These are phyloP conservation scores for Calamus simplicifolius DNA, from an alignment of 176 grass and related monocot species.

Conservation along the genomic window DNA sequence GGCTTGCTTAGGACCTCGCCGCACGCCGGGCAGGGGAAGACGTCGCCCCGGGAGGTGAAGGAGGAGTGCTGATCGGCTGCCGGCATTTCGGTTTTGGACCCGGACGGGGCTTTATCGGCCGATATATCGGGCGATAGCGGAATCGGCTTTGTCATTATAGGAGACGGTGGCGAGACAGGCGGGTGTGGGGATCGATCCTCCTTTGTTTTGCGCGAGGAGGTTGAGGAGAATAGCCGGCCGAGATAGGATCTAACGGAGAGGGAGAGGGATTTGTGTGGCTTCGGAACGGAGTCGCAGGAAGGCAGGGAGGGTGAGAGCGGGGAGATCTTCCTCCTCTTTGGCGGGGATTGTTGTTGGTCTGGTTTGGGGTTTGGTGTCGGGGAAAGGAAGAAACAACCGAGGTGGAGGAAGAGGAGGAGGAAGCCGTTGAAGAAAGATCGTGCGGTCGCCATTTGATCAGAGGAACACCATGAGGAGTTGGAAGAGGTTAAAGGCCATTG, in stretches of 20 bases:
- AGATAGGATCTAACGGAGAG: constrained; percentile 33
- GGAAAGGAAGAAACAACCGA: constrained; percentile 61
- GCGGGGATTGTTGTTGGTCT: constrained; percentile 15
- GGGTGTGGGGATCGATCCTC: constrained; percentile 6
- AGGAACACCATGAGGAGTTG: constrained; percentile 4
- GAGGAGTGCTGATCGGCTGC: constrained; percentile 10
- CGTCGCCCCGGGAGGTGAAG: constrained; percentile 32
- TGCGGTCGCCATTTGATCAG: background rate
- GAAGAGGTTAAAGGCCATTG: no score
- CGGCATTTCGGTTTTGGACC: background rate
- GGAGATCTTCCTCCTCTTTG: constrained; percentile 73
- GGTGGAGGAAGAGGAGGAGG: constrained; percentile 48
- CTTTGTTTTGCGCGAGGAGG: constrained; percentile 18
- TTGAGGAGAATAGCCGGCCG: constrained; percentile 46
- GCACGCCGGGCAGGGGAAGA: constrained; percentile 71
- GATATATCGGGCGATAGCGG: no score
- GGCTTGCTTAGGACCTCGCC: constrained; percentile 55
- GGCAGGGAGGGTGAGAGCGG: constrained; percentile 23
- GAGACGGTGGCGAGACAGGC: constrained; percentile 16
- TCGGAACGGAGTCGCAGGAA: constrained; percentile 8
- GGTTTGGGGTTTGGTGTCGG: background rate
- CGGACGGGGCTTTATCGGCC: constrained; percentile 8
- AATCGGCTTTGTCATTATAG: background rate
- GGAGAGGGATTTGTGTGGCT: constrained; percentile 1
- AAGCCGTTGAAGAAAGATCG: constrained; percentile 29